Percentiles rank a stretch among this genome's conserved stretches.
Conservation (phyloP, 768 basidiomycete species). For the Boletus barrowsii region DNA sequence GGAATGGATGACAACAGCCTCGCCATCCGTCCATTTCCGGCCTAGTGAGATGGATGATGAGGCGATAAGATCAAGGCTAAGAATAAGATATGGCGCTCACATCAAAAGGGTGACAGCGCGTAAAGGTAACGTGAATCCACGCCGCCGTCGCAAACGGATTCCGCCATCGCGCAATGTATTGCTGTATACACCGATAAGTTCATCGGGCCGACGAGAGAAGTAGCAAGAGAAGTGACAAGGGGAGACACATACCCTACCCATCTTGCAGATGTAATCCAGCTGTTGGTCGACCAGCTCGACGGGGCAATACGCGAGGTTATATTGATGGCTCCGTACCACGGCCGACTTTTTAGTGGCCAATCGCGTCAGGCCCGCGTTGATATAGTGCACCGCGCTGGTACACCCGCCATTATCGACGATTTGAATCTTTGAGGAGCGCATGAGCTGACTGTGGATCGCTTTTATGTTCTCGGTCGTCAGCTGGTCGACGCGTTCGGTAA, state of each 20-base stretch:
- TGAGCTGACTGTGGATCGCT: slow-evolving; percentile 27
- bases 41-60: slow-evolving; percentile 13
- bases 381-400: slow-evolving; percentile 19
- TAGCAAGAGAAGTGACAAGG: not conserved
- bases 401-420: slow-evolving; percentile 13
- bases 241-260: slow-evolving; percentile 27
- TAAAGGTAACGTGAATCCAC: slow-evolving; percentile 35
- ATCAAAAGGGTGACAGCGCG: slow-evolving; percentile 35
- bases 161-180: slow-evolving; percentile 37
- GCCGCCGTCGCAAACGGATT: slow-evolving; percentile 37
- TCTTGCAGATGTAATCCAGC: slow-evolving; percentile 34
- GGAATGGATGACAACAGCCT: slow-evolving; percentile 34
- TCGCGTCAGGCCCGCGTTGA: slow-evolving; percentile 31
- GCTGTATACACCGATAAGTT: slow-evolving; percentile 13
- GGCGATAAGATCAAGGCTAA: not conserved
- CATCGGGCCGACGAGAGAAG: not conserved
- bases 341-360: slow-evolving; percentile 29
- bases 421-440: slow-evolving; percentile 31
- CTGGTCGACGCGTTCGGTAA: slow-evolving; percentile 24
- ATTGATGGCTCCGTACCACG: slow-evolving; percentile 30
- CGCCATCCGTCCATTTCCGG: slow-evolving; percentile 37
- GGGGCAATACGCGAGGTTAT: slow-evolving; percentile 34
- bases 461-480: slow-evolving; percentile 30
- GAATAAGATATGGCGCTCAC: slow-evolving; percentile 13
- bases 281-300: slow-evolving; percentile 31